Conservation (phyloP, 106 monocot genomes). For the Vanilla planifolia region DNA sequence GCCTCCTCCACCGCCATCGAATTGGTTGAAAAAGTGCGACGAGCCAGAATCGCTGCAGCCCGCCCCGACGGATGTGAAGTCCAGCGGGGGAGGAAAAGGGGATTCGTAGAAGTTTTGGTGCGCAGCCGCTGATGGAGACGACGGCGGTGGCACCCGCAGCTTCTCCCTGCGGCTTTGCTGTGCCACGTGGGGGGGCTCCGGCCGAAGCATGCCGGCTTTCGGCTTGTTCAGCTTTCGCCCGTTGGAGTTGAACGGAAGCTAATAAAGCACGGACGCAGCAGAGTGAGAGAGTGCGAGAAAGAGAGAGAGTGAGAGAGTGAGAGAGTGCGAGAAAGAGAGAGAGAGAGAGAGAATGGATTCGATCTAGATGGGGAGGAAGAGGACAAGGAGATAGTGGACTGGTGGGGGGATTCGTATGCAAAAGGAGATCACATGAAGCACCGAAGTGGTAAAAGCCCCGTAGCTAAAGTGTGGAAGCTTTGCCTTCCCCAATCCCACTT, state of each 20-base stretch:
- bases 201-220: not conserved
- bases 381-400: slow-evolving; percentile 9
- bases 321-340: not conserved
- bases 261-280: not conserved
- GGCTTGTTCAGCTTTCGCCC: no score
- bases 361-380: slow-evolving; percentile 7
- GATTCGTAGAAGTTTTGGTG: not conserved
- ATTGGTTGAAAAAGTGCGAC: no score
- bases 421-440: slow-evolving; percentile 13
- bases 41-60: no score
- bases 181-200: slow-evolving; percentile 26
- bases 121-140: not conserved
- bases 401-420: slow-evolving; percentile 12
- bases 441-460: slow-evolving; percentile 4
- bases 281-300: not conserved
- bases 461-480: slow-evolving; percentile 9
- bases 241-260: not conserved
- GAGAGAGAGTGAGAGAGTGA: not conserved
- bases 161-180: slow-evolving; percentile 59
- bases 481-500: slow-evolving; percentile 1
- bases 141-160: slow-evolving; percentile 21
- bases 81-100: not conserved
- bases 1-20: no score
- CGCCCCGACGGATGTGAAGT: not conserved
- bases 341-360: slow-evolving; percentile 6